Percentiles rank a stretch among this genome's conserved stretches.
phyloP scores from a whole-genome alignment of 345 rosid species.

The Ceriops decandra region DNA sequence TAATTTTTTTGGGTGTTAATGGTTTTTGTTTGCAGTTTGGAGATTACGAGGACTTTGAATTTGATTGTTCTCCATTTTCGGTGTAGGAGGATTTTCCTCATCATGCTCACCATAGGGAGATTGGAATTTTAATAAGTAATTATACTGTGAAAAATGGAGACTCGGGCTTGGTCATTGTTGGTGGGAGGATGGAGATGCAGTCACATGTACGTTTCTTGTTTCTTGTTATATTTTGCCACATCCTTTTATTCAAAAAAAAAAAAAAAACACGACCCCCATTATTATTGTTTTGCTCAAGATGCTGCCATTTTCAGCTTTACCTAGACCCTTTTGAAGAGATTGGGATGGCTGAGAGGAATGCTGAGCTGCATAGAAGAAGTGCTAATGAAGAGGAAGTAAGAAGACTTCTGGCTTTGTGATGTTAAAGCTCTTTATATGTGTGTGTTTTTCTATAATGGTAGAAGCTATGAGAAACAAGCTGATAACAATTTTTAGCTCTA shows the following conservation, averaged over 20 bases:
- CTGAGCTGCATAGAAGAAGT: constrained; percentile 84
- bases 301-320: constrained; percentile 41
- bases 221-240: background rate
- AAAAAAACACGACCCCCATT: too few species aligned
- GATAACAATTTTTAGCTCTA: background rate
- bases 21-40: background rate
- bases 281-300: background rate
- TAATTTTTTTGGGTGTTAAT: background rate
- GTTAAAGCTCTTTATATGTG: background rate
- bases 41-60: background rate
- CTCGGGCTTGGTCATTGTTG: background rate
- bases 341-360: constrained; percentile 62
- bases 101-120: constrained; percentile 85
- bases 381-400: constrained; percentile 18
- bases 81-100: constrained; percentile 88
- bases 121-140: constrained; percentile 44
- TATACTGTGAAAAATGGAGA: background rate
- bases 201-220: background rate
- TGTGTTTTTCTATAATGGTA: background rate
- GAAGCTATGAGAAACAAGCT: background rate
- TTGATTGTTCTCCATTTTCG: background rate
- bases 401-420: background rate
- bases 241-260: too few species aligned
- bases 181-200: constrained; percentile 1
- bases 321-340: constrained; percentile 89